Percentiles rank a stretch among this genome's conserved stretches.
Conservation (phyloP, 2,329 filamentous ascomycete species). For the Elsinoe ampelina region DNA sequence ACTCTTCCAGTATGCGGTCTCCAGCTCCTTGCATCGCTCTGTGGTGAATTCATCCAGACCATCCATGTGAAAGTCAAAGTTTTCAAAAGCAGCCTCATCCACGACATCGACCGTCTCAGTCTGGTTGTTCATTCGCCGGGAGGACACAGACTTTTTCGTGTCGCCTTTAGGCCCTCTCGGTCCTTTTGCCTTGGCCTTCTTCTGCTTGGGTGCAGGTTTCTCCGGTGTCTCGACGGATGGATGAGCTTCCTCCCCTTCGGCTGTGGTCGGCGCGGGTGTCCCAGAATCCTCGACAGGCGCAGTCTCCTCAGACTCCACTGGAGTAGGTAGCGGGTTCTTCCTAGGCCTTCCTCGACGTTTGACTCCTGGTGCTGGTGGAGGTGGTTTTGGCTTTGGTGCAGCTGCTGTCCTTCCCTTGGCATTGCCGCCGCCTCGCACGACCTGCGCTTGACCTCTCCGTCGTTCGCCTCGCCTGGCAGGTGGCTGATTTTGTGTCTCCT, state of each 20-base stretch:
- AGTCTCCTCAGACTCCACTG: constrained; percentile 23
- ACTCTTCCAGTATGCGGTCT: constrained; percentile 94
- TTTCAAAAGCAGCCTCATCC: constrained; percentile 82
- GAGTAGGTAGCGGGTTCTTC: constrained; percentile 26
- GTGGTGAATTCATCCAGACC: constrained; percentile 76
- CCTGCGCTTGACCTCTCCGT: constrained; percentile 48
- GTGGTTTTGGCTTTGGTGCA: constrained; percentile 20
- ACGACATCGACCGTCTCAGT: constrained; percentile 68
- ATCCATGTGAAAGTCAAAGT: constrained; percentile 84
- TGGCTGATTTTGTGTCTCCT: constrained; percentile 91
- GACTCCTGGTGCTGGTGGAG: constrained; percentile 25
- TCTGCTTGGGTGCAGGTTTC: constrained; percentile 31
- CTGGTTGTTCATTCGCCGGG: constrained; percentile 76
- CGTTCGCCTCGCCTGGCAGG: constrained; percentile 81
- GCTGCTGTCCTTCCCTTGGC: constrained; percentile 22
- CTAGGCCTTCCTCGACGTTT: constrained; percentile 44
- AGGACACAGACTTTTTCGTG: constrained; percentile 65
- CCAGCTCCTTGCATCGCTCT: constrained; percentile 87
- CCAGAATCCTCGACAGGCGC: constrained; percentile 4
- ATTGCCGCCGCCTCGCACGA: constrained; percentile 29
- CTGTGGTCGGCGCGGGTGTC: constrained; percentile 40
- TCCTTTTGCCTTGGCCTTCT: constrained; percentile 27
- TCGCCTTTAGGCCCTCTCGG: constrained; percentile 27
- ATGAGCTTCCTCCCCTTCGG: constrained; percentile 30
- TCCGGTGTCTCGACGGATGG: constrained; percentile 26